Percentiles rank a stretch among this genome's conserved stretches.
phyloP scores from a whole-genome alignment of 2,329 filamentous ascomycete species.

The Verruconis gallopava region DNA sequence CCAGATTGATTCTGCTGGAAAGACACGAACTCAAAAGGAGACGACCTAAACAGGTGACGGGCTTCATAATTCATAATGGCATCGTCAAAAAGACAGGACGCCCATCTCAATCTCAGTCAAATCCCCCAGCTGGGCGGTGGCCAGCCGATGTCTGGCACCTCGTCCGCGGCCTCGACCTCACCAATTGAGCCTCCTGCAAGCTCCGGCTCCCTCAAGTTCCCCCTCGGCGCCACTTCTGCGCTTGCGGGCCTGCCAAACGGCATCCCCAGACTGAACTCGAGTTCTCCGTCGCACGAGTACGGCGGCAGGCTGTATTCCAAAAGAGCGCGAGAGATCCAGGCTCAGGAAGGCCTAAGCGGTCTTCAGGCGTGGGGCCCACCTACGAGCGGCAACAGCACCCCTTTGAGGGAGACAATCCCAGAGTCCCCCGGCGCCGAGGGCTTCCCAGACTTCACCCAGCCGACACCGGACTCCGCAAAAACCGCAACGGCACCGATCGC shows the following conservation, averaged over 20 bases:
- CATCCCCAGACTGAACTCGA: slow-evolving; percentile 59
- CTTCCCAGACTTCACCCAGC: slow-evolving; percentile 76
- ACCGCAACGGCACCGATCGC: slow-evolving; percentile 36
- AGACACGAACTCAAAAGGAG: too few relatives aligned
- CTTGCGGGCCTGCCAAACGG: slow-evolving; percentile 1
- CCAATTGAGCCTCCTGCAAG: slow-evolving; percentile 55
- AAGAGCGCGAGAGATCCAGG: slow-evolving; percentile 90
- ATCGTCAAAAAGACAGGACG: slow-evolving; percentile 61
- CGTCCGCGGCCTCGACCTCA: slow-evolving; percentile 67
- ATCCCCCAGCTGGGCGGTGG: slow-evolving; percentile 53
- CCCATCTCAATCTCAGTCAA: slow-evolving; percentile 71
- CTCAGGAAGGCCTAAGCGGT: slow-evolving; percentile 68
- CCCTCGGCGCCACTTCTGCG: slow-evolving; percentile 48
- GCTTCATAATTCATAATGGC: slow-evolving; percentile 78
- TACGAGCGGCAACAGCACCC: slow-evolving; percentile 91
- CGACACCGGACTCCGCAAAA: slow-evolving; percentile 41
- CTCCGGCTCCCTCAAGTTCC: slow-evolving; percentile 47
- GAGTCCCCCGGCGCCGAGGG: slow-evolving; percentile 88
- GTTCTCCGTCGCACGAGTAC: slow-evolving; percentile 92
- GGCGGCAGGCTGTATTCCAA: slow-evolving; percentile 75
- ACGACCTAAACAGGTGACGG: too few relatives aligned
- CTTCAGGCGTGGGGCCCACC: slow-evolving; percentile 79
- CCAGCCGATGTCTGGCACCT: slow-evolving; percentile 63
- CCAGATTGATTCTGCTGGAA: slow-evolving; percentile 7
- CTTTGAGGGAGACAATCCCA: slow-evolving; percentile 90